phyloP scores from a whole-genome alignment of 2,329 filamentous ascomycete species.

The Aureobasidium lini region DNA sequence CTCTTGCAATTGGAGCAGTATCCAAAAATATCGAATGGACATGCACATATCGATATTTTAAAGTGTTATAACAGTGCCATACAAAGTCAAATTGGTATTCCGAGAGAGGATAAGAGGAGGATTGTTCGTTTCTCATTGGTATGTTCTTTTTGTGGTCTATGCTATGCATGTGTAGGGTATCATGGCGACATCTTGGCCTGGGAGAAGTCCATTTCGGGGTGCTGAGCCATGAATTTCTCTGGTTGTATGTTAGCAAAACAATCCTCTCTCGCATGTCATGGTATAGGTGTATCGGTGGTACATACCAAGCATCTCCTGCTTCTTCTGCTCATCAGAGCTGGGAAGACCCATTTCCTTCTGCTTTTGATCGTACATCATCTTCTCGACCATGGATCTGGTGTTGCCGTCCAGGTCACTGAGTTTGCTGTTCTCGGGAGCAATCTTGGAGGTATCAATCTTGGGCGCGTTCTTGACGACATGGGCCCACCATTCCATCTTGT shows the following conservation, averaged over 20 bases:
- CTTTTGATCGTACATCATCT: conserved; percentile 99
- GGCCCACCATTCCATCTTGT: conserved; percentile 98
- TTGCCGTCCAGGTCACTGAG: conserved; percentile 89
- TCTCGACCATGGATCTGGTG: conserved; percentile 96
- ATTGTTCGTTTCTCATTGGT: conserved; percentile 6
- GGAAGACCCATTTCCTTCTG: conserved; percentile 91
- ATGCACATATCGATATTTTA: too few species aligned
- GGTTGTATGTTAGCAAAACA: neutral
- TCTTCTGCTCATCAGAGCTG: conserved; percentile 91
- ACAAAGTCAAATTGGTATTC: too few species aligned
- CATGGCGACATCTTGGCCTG: conserved; percentile 49
- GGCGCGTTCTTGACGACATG: conserved; percentile 83
- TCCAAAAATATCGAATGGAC: too few species aligned
- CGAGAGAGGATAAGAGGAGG: too few species aligned
- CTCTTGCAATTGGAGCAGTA: too few species aligned
- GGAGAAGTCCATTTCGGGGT: conserved; percentile 64
- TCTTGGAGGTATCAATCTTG: conserved; percentile 91
- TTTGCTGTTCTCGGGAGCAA: conserved; percentile 86
- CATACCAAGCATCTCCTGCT: conserved; percentile 70
- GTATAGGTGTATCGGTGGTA: neutral
- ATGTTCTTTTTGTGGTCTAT: neutral
- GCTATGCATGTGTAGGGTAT: neutral
- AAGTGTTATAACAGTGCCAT: too few species aligned
- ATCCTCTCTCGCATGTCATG: neutral
- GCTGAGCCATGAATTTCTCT: conserved; percentile 73